Base-by-base conservation (phyloP, 2,329 filamentous ascomycete genomes). In the Epichloe gansuensis region DNA sequence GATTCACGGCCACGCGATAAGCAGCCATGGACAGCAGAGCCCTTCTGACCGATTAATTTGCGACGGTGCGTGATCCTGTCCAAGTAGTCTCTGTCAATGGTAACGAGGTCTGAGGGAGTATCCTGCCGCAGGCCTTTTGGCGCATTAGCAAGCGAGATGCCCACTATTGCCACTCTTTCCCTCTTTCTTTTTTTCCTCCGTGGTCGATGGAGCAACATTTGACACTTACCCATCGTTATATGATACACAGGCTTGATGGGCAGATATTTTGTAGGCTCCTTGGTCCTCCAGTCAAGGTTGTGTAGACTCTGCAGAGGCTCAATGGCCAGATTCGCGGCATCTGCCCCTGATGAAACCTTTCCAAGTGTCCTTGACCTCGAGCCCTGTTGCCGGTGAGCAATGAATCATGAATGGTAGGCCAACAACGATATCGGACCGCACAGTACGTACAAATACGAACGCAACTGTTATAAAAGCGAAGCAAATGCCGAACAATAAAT, bases 201-300 rank as follows among this genome's bases (percentile, higher is more conserved):
- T 21, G 17, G 17, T 21, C 17, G 2, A 21, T 21, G 17, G 17
- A 21, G 17, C 17, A 21, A 2, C 2, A 21, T 21, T 21, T 21
- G 17, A 21, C 17, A 57, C 61, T 35, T 58, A 74, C 76, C 76
- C 75, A 80, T 79, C 0, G 74, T 77, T 54, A 79, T 77, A 57
- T 78, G 66, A 57, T 77, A 80, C 3, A 69, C 69, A 0, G 74
- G 70, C 61, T 77, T 78, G 60, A 76, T 78, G 0, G 74, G 75
- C 2, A 75, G 66, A 38, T 74, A 66, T 39, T 68, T 65, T 3
- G 60, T 55, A 0, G 74, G 73, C 8, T 66, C 61, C 1, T 63
- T 65, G 2, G 59, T 54, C 39, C 66, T 60, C 69, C 73, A 75
- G 55, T 74, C 63, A 52, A 74, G 72, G 4, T 62, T 21, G 17